These are phyloP conservation scores for Termitomyces sp. DNA, from an alignment of 1,284 basidiomycete species.

Conservation along the genomic window DNA sequence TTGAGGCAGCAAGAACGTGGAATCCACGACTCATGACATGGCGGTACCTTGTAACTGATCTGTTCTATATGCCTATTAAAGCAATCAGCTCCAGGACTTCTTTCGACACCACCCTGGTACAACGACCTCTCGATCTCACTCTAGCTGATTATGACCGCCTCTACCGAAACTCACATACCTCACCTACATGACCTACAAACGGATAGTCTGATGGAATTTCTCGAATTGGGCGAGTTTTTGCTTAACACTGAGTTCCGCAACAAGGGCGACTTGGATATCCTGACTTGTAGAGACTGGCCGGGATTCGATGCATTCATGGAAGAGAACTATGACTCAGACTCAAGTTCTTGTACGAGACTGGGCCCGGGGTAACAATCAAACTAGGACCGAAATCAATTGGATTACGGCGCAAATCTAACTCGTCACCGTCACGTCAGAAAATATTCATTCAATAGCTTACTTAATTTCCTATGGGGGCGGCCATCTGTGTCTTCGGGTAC, in stretches of 20 bases:
- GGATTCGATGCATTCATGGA: background rate
- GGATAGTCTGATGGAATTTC: no score
- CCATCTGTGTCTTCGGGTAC: no score
- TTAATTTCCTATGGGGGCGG: no score
- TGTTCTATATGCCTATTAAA: background rate
- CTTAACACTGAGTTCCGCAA: no score
- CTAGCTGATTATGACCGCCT: background rate
- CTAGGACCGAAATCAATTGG: no score
- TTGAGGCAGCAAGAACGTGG: background rate
- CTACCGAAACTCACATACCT: background rate
- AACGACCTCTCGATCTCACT: background rate
- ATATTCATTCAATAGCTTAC: no score
- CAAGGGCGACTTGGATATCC: background rate
- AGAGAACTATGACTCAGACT: background rate
- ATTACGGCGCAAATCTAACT: no score
- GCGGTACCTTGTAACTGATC: background rate
- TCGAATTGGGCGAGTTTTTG: no score
- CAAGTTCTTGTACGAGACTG: no score
- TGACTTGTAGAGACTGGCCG: background rate
- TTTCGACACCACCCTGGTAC: background rate
- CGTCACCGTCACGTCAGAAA: no score
- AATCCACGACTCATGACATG: background rate
- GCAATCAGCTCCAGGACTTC: background rate
- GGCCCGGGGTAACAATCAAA: no score
- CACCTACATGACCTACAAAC: background rate